These are phyloP conservation scores for Aspergillus asperescens DNA, from an alignment of 495 filamentous ascomycete genomes.

Conservation along the genomic window DNA sequence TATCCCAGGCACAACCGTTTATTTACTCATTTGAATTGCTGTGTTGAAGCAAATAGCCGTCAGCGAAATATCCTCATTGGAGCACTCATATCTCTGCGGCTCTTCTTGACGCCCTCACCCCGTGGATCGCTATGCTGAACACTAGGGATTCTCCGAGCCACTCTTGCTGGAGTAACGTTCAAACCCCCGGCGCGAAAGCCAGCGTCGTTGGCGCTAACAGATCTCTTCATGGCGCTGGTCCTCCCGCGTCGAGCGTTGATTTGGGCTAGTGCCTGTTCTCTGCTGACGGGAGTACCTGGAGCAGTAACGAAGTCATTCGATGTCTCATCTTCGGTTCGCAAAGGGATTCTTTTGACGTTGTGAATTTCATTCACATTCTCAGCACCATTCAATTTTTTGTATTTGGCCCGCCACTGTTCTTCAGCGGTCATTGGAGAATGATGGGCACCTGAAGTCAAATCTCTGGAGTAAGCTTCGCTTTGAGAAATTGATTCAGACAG, in stretches of 20 bases:
- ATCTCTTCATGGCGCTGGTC: constrained; percentile 43
- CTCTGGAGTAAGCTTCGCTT: constrained; percentile 8
- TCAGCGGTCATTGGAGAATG: constrained; percentile 11
- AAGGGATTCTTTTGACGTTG: constrained; percentile 32
- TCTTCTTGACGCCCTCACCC: constrained; percentile 26
- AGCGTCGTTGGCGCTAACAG: constrained; percentile 37
- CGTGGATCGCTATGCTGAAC: constrained; percentile 28
- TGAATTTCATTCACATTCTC: constrained; percentile 12
- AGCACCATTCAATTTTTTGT: background rate
- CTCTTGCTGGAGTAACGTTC: constrained; percentile 23
- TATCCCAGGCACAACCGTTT: background rate
- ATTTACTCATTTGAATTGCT: background rate
- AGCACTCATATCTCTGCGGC: constrained; percentile 38
- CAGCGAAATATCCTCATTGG: constrained; percentile 37
- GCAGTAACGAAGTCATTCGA: constrained; percentile 25
- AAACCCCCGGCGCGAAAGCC: constrained; percentile 25
- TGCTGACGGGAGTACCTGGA: constrained; percentile 41
- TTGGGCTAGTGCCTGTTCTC: constrained; percentile 49
- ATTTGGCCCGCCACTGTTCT: constrained; percentile 4
- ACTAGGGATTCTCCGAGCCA: constrained; percentile 36
- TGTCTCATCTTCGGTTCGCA: constrained; percentile 23
- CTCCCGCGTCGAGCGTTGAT: constrained; percentile 45
- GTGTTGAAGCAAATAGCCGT: constrained; percentile 8
- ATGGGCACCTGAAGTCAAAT: constrained; percentile 11
- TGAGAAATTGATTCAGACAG: constrained; percentile 12